These are phyloP conservation scores for Vitis labrusca DNA, from an alignment of 164 flowering plant species.

Conservation along the genomic window DNA sequence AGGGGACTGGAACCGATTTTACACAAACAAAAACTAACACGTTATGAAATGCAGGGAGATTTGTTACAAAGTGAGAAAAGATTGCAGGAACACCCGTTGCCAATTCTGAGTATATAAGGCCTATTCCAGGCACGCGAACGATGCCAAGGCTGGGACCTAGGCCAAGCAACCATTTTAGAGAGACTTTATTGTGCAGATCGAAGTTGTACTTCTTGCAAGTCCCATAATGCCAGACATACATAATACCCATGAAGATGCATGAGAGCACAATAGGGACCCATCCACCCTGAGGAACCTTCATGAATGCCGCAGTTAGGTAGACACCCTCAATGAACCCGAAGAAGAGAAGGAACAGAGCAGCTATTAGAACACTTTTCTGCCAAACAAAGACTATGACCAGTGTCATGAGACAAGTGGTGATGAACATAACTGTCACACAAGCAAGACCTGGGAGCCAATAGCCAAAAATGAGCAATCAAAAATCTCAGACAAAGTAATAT, in stretches of 20 bases:
- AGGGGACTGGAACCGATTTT: constrained; percentile 86
- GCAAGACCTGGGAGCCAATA: constrained; percentile 63
- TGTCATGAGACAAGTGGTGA: constrained; percentile 82
- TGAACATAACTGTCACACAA: constrained; percentile 79
- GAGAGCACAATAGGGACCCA: constrained; percentile 84
- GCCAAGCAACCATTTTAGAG: constrained; percentile 79
- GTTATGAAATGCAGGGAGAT: constrained; percentile 87
- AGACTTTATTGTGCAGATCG: constrained; percentile 85
- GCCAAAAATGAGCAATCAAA: neutral
- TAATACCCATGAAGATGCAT: constrained; percentile 58
- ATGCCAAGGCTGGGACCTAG: constrained; percentile 90
- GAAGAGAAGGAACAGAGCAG: constrained; percentile 56
- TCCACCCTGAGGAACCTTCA: constrained; percentile 82
- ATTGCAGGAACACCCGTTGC: constrained; percentile 89
- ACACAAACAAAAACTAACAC: constrained; percentile 88
- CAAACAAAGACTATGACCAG: constrained; percentile 77
- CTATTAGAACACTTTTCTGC: constrained; percentile 57
- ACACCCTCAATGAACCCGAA: constrained; percentile 67
- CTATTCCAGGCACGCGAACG: constrained; percentile 91
- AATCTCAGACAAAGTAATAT: neutral
- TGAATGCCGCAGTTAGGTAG: constrained; percentile 67
- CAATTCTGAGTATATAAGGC: constrained; percentile 83
- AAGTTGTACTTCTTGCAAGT: constrained; percentile 73
- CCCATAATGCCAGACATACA: constrained; percentile 89
- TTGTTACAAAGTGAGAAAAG: constrained; percentile 88